Base-by-base conservation (phyloP, 202 grass and related monocot genomes). In the Panicum hallii region DNA sequence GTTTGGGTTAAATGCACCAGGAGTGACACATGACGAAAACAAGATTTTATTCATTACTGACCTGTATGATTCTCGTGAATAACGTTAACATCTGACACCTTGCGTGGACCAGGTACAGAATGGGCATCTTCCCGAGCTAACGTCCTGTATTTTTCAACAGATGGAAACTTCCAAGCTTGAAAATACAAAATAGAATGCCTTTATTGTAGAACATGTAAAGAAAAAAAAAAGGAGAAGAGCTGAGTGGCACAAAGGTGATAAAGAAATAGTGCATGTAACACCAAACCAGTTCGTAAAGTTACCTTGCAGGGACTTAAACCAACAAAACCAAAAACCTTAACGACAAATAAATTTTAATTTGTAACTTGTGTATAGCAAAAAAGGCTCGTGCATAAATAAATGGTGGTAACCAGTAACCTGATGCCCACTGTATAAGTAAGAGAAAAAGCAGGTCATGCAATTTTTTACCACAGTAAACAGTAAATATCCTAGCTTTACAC, bases 81-180 rank as follows among this genome's bases (percentile, higher is more conserved):
- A 42, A 67, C 48, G 46, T 23, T 17, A 14, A 34, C 48, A 74
- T 74, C 17, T 74, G 69, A 67, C 4, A 11, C 20, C 77, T n/a
- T 16, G 19, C 56, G 38, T 47, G 48, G 23, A 57, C 16, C n/a
- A 23, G 9, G 72, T 16, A 36, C 43, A 79, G 23, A 45, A 64
- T 80, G 22, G 4, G 1, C 58, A 70, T 45, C 19, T 71, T 77
- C 36, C 26, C 5, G 4, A 78, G 26, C 26, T 53, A 46, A 1
- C 32, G 41, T 82, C 52, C 83, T 89, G 47, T 82, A 72, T 72
- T 77, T 75, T 70, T 81, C 4, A 81, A 81, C 48, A 68, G 50
- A 22, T 62, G 13, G 58, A 14, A 7, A 12, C 16, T n/a, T 20
- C 17, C 65, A n/a, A 42, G 3, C 20, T 38, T 74, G 26, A 52